These are phyloP conservation scores for Pichia heedii DNA, from an alignment of 805 yeast genomes.

Conservation along the genomic window DNA sequence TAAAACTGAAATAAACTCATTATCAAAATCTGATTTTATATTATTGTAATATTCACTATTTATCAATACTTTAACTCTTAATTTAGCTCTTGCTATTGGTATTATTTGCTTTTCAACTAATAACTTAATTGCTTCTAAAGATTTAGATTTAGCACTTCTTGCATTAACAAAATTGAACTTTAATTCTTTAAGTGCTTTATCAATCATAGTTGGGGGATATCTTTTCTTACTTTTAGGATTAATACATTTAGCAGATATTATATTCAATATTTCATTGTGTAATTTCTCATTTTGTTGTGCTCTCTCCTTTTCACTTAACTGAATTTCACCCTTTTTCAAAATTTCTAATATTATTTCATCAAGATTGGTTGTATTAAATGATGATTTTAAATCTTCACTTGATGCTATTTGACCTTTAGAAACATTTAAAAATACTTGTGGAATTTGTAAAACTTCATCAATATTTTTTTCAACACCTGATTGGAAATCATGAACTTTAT, in stretches of 20 bases:
- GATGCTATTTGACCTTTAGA: conserved; percentile 93
- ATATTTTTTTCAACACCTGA: conserved; percentile 82
- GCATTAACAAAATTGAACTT: conserved; percentile 68
- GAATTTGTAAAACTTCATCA: conserved; percentile 93
- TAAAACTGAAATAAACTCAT: conserved; percentile 9
- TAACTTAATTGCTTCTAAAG: conserved; percentile 80
- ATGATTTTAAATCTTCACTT: conserved; percentile 64
- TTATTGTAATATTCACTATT: conserved; percentile 43
- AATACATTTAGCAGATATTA: conserved; percentile 82
- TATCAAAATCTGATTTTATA: conserved; percentile 20
- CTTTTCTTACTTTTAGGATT: conserved; percentile 85
- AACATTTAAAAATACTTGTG: conserved; percentile 87
- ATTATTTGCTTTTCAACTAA: conserved; percentile 72
- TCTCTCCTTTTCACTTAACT: conserved; percentile 88
- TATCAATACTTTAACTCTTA: conserved; percentile 69
- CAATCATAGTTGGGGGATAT: conserved; percentile 91
- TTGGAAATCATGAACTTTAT: conserved; percentile 94
- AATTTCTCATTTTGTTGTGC: conserved; percentile 50
- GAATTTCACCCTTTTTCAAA: conserved; percentile 85
- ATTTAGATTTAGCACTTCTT: conserved; percentile 65
- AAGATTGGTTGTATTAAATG: conserved; percentile 69
- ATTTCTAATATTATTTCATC: conserved; percentile 75
- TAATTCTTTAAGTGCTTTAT: conserved; percentile 68
- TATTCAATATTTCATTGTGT: conserved; percentile 66
- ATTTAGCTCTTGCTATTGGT: conserved; percentile 90